phyloP scores from a whole-genome alignment of 176 grass and related monocot genomes.

The Carex kokanica region DNA sequence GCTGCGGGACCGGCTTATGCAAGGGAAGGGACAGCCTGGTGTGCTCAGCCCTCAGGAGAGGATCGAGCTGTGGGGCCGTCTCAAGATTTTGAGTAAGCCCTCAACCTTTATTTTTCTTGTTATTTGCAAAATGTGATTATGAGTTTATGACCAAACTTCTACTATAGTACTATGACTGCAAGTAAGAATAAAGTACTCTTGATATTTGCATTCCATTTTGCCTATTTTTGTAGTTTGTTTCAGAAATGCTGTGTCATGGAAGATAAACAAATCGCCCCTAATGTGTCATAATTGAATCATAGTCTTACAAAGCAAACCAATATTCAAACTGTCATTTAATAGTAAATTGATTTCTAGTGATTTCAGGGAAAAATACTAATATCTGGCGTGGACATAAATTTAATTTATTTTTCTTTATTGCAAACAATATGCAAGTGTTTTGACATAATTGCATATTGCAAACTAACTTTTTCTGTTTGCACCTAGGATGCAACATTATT shows the following conservation, averaged over 20 bases:
- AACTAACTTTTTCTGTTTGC: not conserved
- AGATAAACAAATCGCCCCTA: not conserved
- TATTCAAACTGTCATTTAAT: not conserved
- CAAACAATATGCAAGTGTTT: not conserved
- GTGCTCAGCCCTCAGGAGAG: constrained; percentile 56
- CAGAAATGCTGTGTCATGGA: not conserved
- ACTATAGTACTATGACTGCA: not conserved
- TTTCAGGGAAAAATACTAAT: not conserved
- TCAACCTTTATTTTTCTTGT: constrained; percentile 10
- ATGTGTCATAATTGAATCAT: not conserved
- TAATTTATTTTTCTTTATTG: constrained; percentile 3
- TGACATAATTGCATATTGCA: not conserved
- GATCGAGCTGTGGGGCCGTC: constrained; percentile 74
- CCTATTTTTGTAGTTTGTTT: not conserved
- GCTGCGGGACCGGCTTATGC: constrained; percentile 64
- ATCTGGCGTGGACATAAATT: not conserved
- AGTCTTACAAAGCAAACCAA: not conserved
- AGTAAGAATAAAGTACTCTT: not conserved
- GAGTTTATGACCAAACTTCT: not conserved
- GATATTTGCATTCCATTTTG: not conserved
- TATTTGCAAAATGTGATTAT: not conserved
- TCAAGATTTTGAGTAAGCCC: constrained; percentile 77
- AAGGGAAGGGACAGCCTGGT: constrained; percentile 62
- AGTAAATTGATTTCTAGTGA: not conserved
- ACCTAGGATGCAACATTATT: not conserved